Evolutionary conservation across 306 rosid genomes (phyloP), one percentile per base, ranked within the genome.

Genomic region (Quercus parvula): DNA sequence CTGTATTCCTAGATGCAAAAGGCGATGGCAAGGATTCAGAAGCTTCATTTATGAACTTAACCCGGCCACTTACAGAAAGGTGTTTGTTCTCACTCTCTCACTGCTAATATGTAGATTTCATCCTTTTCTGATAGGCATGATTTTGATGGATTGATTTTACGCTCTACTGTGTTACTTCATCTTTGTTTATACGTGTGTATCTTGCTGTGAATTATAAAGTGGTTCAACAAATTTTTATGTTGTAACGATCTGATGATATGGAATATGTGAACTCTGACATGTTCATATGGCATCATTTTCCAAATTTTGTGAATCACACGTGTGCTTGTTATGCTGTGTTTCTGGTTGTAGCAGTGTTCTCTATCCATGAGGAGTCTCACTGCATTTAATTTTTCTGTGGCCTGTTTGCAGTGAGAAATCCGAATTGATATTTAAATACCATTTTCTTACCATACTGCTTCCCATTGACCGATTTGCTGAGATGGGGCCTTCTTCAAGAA

Each of bases 401-500:
- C 41, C 55, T 57, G 78, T 86, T 63, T 81, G 86, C 93, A 96
- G 99, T 77, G 98, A 96, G 83, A 93, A 91, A 80, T 91, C 92
- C 17, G 97, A 96, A 81, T 70, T 93, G 81, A 78, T 96, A 87
- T 89, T 89, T 63, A 93, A 84, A 85, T 88, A 68, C 83, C 92
- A 88, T 77, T 93, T 89, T 88, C 89, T 96, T 56, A 93, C 98
- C 73, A 81, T 96, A 75, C 83, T 93, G 76, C 90, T 96, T 84
- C 99, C 98, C 1, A 55, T 89, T 17, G 99, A 96, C 83, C 99
- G 98, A 49, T 96, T 93, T 69, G 71, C 90, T 4, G 99, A 96
- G 92, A 90, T 96, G 87, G 99, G 99, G 70, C 99, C 99, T 81
- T 96, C 98, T 20, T 90, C 97, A 6, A 90, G 96, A 80, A 93